A percentile compares a stretch with the other conserved stretches of the same genome.
Evolutionary conservation across 2,329 filamentous ascomycete species (phyloP).

Genomic region (Teratosphaeria pseudoeucalypti): DNA sequence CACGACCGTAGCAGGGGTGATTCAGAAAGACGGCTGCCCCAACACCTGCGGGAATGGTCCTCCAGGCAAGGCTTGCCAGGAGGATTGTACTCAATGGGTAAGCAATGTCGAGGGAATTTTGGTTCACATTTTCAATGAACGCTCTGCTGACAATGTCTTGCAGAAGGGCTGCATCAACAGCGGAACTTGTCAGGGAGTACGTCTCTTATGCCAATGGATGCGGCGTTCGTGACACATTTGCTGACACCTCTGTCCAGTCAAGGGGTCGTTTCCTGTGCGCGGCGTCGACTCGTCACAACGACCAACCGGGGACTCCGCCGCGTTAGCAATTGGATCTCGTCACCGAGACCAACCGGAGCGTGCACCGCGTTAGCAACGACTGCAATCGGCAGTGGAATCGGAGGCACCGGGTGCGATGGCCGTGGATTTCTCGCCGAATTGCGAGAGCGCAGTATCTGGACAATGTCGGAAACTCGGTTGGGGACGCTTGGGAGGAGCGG

Average conservation of each 20-base stretch:
- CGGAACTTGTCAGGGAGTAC: background rate
- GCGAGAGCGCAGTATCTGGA: background rate
- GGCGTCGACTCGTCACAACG: no score
- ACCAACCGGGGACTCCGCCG: no score
- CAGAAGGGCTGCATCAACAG: background rate
- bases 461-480: no score
- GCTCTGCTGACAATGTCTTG: background rate
- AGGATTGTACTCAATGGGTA: no score
- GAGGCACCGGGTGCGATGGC: background rate
- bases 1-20: background rate
- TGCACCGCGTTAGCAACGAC: background rate
- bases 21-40: background rate
- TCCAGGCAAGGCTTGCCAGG: no score
- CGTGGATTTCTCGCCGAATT: background rate
- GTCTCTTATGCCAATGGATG: background rate
- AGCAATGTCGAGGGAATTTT: no score
- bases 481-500: no score
- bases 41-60: background rate
- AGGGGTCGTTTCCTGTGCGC: no score
- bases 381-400: background rate
- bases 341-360: no score
- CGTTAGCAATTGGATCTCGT: no score
- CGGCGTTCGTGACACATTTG: background rate
- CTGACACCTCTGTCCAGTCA: background rate
- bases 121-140: no score